Conservation (phyloP, 140 eudicot species). For the Oenanthe javanica region DNA sequence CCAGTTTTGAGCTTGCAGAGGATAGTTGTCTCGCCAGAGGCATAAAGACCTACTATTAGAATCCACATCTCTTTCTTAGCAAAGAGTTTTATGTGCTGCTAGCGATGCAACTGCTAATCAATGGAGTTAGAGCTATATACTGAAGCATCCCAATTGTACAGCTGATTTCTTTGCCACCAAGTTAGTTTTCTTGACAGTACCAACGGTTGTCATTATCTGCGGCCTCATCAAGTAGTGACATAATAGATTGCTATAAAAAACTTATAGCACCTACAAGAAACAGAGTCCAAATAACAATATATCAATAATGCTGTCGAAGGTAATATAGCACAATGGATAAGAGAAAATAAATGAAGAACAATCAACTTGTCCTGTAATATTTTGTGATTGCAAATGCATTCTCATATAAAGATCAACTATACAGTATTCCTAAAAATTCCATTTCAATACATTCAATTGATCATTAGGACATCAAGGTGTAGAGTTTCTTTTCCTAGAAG, state of each 20-base stretch:
- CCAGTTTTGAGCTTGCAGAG: conserved; percentile 36
- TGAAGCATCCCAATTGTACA: background rate
- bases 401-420: background rate
- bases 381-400: background rate
- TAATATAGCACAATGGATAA: background rate
- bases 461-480: background rate
- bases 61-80: conserved; percentile 40
- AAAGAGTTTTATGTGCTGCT: conserved; percentile 19
- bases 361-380: background rate
- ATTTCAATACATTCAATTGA: background rate
- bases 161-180: background rate
- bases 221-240: background rate
- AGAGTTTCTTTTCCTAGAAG: background rate
- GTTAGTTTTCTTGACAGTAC: background rate
- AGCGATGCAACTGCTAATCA: background rate
- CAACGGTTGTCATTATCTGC: background rate
- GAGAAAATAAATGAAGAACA: background rate
- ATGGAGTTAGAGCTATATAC: background rate
- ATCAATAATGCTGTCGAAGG: background rate
- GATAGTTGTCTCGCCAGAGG: conserved; percentile 36
- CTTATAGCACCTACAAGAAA: background rate
- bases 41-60: conserved; percentile 39
- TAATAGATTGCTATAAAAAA: background rate
- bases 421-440: background rate
- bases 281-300: background rate